Evolutionary conservation across 768 basidiomycete genomes (phyloP).

Genomic region (Leccinum incarnatum): DNA sequence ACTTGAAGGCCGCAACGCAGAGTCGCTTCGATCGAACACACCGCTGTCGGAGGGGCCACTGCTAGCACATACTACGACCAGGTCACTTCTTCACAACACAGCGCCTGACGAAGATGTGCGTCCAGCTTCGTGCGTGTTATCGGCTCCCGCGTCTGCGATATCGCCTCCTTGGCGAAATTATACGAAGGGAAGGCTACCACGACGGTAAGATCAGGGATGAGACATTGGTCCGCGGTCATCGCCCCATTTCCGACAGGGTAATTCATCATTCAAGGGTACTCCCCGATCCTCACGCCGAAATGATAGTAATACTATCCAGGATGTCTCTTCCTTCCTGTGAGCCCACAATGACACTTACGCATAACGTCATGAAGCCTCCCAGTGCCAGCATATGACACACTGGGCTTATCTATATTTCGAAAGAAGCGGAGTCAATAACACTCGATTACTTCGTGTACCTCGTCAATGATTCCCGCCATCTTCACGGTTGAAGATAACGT

Average conservation of each 20-base stretch:
- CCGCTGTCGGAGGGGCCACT: neutral
- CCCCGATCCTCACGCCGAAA: constrained; percentile 20
- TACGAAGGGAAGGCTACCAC: neutral
- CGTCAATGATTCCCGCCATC: neutral
- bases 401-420: constrained; percentile 3
- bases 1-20: neutral
- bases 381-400: constrained; percentile 1
- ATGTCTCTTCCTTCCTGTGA: neutral
- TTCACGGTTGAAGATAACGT: neutral
- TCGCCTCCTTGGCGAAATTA: neutral
- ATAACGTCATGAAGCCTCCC: neutral
- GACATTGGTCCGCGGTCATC: constrained; percentile 15
- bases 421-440: constrained; percentile 2
- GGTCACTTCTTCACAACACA: neutral
- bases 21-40: neutral
- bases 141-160: neutral
- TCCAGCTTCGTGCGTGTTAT: neutral
- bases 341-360: constrained; percentile 5
- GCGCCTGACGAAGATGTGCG: neutral
- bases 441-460: constrained; percentile 6
- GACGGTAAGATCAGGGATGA: neutral
- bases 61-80: too few species aligned
- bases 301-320: neutral
- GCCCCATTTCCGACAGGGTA: constrained; percentile 1
- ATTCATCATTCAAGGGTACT: constrained; percentile 6